These are phyloP conservation scores for Elymus sibiricus DNA, from an alignment of 176 grass and related monocot species.

Conservation along the genomic window DNA sequence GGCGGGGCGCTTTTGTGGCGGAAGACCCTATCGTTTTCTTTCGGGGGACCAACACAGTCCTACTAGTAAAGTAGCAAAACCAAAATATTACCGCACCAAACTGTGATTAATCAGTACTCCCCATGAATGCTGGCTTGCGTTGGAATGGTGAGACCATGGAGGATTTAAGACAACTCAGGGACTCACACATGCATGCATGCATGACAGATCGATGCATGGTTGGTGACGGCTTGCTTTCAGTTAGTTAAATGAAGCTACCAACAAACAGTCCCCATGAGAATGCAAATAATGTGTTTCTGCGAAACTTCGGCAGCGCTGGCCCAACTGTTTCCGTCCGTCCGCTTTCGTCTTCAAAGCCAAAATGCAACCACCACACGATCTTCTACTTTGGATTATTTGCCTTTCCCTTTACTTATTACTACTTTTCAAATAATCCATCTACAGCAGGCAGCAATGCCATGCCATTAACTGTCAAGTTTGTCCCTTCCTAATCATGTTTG, in stretches of 20 bases:
- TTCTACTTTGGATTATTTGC: constrained; percentile 12
- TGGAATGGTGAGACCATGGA: constrained; percentile 4
- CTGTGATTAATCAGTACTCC: too few relatives aligned
- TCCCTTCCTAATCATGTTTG: constrained; percentile 18
- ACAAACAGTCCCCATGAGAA: constrained; percentile 15
- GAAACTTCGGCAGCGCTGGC: constrained; percentile 9
- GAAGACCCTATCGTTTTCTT: too few relatives aligned
- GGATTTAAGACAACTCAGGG: constrained; percentile 10
- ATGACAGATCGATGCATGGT: neutral
- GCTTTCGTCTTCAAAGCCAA: neutral
- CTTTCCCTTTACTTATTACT: neutral
- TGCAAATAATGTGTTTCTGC: constrained; percentile 21
- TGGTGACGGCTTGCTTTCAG: constrained; percentile 35
- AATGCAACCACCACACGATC: neutral
- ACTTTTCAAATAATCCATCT: neutral
- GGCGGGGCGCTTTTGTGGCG: too few relatives aligned
- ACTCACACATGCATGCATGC: constrained; percentile 16
- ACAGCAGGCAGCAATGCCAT: neutral
- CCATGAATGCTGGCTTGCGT: neutral
- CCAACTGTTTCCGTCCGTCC: neutral
- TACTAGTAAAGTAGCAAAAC: too few relatives aligned
- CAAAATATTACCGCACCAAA: too few relatives aligned
- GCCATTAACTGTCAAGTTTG: constrained; percentile 1
- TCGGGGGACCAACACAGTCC: too few relatives aligned
- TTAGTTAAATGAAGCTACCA: constrained; percentile 27